Percentiles rank a stretch among this genome's conserved stretches.
Conservation (phyloP, 2,329 filamentous ascomycete species). For the Aureobasidium zeae region DNA sequence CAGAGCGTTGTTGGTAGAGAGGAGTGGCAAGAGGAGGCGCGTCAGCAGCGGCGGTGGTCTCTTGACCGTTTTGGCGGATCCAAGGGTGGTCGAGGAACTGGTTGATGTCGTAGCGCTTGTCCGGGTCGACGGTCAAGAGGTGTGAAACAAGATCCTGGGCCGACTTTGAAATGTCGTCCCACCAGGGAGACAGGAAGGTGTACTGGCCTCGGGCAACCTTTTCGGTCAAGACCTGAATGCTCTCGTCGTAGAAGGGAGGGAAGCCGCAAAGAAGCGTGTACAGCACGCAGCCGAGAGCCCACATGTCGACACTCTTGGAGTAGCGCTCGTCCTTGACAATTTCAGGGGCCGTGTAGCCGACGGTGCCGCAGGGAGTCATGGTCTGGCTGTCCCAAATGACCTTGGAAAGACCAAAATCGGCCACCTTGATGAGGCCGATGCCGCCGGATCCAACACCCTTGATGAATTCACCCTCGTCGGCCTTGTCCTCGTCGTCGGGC, state of each 20-base stretch:
- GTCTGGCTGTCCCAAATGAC: constrained; percentile 97
- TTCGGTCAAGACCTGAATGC: constrained; percentile 90
- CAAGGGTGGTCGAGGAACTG: constrained; percentile 94
- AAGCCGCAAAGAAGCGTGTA: constrained; percentile 97
- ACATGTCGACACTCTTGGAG: constrained; percentile 99
- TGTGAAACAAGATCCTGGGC: constrained; percentile 92
- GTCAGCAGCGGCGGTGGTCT: constrained; percentile 57
- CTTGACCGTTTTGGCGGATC: constrained; percentile 65
- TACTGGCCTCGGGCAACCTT: constrained; percentile 96
- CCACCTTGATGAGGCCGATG: constrained; percentile 93
- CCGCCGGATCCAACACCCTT: constrained; percentile 73
- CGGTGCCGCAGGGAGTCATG: constrained; percentile 98
- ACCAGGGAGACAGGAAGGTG: constrained; percentile 97
- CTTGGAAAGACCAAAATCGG: constrained; percentile 95
- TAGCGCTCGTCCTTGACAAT: constrained; percentile 99
- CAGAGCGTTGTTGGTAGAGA: constrained; percentile 44
- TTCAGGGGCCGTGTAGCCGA: constrained; percentile 94
- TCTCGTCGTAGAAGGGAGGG: constrained; percentile 97
- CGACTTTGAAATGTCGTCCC: constrained; percentile 94
- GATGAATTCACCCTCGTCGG: constrained; percentile 89
- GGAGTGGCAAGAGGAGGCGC: constrained; percentile 65
- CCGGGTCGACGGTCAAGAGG: constrained; percentile 85
- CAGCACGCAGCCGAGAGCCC: constrained; percentile 91
- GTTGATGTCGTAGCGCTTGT: constrained; percentile 86
- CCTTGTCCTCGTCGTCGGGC: constrained; percentile 92